phyloP scores from a whole-genome alignment of 2,329 filamentous ascomycete species.

The Trichoderma arundinaceum region DNA sequence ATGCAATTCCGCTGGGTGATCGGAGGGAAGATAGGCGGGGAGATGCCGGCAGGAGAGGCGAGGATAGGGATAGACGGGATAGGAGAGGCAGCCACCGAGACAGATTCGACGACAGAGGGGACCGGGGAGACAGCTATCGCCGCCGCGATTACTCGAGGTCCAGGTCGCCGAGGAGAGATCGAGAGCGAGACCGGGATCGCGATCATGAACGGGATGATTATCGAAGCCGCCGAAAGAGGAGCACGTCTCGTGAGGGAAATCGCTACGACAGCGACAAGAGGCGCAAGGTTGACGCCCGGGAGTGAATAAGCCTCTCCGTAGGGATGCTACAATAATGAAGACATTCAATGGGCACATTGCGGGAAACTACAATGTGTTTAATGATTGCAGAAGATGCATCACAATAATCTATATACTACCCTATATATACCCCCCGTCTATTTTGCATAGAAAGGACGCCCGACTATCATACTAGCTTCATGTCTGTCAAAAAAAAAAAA shows the following conservation, averaged over 20 bases:
- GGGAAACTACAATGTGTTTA: background rate
- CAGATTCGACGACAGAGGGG: conserved; percentile 34
- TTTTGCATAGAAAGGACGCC: conserved; percentile 7
- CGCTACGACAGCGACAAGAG: conserved; percentile 65
- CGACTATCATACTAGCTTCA: background rate
- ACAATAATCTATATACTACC: conserved; percentile 7
- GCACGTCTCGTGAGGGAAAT: conserved; percentile 60
- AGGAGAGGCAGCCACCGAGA: conserved; percentile 43
- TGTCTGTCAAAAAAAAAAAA: background rate
- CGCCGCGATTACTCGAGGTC: conserved; percentile 53
- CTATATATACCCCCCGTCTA: conserved; percentile 22
- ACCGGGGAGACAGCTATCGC: conserved; percentile 23
- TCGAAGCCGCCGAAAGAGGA: conserved; percentile 60
- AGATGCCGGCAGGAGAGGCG: conserved; percentile 38
- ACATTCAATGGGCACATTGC: background rate
- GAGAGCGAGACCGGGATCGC: conserved; percentile 1
- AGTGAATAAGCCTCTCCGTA: conserved; percentile 33
- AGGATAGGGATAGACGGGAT: conserved; percentile 42
- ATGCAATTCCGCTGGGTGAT: conserved; percentile 72
- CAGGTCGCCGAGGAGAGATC: conserved; percentile 56
- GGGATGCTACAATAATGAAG: background rate
- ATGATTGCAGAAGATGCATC: background rate
- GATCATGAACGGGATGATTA: conserved; percentile 47
- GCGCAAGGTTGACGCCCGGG: conserved; percentile 56
- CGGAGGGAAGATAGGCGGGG: conserved; percentile 50